Evolutionary conservation across 2,329 filamentous ascomycete species (phyloP), one percentile per base, ranked within the genome.

Genomic region (Claviceps digitariae): DNA sequence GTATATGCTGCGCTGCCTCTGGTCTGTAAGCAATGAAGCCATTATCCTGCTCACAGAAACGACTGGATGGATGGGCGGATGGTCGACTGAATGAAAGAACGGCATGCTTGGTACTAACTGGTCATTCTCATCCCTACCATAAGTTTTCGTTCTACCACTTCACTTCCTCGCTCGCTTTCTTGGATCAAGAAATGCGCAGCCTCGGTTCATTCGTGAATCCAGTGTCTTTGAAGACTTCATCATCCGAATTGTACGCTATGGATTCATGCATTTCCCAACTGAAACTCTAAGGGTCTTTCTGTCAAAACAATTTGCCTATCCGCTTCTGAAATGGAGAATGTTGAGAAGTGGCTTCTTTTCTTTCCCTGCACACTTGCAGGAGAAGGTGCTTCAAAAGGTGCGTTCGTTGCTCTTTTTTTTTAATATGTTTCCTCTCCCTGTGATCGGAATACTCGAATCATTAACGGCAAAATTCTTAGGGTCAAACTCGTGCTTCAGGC

Each of bases 171-270:
- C 43, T n/a, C 54, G 54, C 40, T 50, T 50, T 15, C 25, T 46
- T 21, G 62, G 60, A 45, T 55, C 59, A n/a, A 55, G 56, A 34
- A 56, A 50, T 50, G 55, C 55, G 25, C 60, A 74, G 57, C 72
- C 79, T 6, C 76, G 79, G 1, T 90, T 90, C 59, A 78, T 84
- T n/a, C 81, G 77, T 59, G 75, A 76, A 52, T 81, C 86, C n/a
- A 82, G 83, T 3, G 69, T 79, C 1, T 91, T 90, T 62, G 86
- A 91, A 65, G 86, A 90, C 63, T 66, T 89, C 45, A 85, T 90
- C 49, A 77, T 91, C 55, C 78, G 86, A 55, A 89, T 84, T 62
- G 85, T 93, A 38, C 78, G 86, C 52, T 90, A 86, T 73, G 85
- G 84, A 15, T 91, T 91, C 63, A 78, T 82, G 27, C 77, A 79